These are phyloP conservation scores for Mrakiaceae sp. DNA, from an alignment of 1,284 basidiomycete genomes.

Conservation along the genomic window DNA sequence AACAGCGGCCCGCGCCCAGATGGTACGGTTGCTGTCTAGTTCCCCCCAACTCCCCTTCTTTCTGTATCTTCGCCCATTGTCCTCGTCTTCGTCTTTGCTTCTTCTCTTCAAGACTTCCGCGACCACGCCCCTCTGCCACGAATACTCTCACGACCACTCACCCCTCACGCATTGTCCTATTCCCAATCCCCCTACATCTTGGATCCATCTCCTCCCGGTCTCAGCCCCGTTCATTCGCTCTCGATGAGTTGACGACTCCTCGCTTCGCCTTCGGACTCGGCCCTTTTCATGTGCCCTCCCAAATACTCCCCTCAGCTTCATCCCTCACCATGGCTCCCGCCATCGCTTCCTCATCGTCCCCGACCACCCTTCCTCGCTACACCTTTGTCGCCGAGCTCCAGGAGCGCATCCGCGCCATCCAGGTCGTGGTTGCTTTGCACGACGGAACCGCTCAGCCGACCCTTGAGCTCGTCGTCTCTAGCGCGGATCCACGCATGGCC, in stretches of 20 bases:
- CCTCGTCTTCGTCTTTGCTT: background rate
- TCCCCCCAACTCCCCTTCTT: background rate
- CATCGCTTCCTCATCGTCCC: background rate
- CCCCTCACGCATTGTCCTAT: background rate
- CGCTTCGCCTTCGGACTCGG: background rate
- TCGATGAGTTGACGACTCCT: background rate
- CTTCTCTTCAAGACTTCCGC: background rate
- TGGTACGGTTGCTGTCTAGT: conserved; percentile 1
- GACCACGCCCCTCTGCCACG: background rate
- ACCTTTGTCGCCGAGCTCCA: conserved; percentile 61
- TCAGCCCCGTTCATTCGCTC: background rate
- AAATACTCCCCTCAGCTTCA: background rate
- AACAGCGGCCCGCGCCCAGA: background rate
- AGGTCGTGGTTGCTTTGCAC: conserved; percentile 34
- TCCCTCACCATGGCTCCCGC: background rate
- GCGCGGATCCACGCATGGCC: too few species aligned
- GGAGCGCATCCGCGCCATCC: conserved; percentile 61
- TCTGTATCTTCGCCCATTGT: background rate
- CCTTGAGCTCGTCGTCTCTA: too few species aligned
- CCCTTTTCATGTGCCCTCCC: too few species aligned
- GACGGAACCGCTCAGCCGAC: too few species aligned
- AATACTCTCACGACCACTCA: too few species aligned
- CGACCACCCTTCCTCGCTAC: background rate
- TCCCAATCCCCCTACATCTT: background rate
- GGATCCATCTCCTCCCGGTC: background rate